These are phyloP conservation scores for Wallacemonas sp. DNA, from an alignment of 208 protist species.

Conservation along the genomic window DNA sequence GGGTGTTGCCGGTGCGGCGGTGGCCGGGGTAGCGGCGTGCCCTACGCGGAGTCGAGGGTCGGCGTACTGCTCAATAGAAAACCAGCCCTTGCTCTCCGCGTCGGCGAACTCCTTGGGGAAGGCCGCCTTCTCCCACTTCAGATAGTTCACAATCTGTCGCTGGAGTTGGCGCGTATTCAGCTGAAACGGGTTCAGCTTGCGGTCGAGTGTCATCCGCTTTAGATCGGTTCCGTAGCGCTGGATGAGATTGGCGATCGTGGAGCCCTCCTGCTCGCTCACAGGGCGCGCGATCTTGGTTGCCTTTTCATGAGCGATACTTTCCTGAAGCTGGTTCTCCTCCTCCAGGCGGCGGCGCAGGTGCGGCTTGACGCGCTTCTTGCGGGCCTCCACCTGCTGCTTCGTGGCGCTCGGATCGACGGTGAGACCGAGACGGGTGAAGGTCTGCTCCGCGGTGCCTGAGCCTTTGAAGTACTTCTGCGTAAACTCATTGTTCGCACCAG, in stretches of 20 bases:
- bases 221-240: conserved; percentile 67
- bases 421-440: conserved; percentile 76
- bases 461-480: conserved; percentile 82
- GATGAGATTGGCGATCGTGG: conserved; percentile 70
- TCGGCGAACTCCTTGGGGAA: conserved; percentile 71
- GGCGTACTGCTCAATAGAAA: conserved; percentile 61
- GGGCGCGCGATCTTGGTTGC: conserved; percentile 48
- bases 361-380: conserved; percentile 47
- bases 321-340: conserved; percentile 42
- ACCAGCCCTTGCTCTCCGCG: conserved; percentile 71
- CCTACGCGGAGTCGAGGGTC: conserved; percentile 53
- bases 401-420: conserved; percentile 55
- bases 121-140: conserved; percentile 72
- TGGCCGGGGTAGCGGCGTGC: neutral
- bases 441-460: conserved; percentile 60
- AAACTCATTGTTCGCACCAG: conserved; percentile 72
- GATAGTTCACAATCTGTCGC: conserved; percentile 80
- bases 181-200: conserved; percentile 82
- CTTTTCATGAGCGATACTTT: conserved; percentile 24
- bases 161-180: conserved; percentile 85
- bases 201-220: conserved; percentile 81
- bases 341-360: conserved; percentile 41
- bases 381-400: conserved; percentile 25
- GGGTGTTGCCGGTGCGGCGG: neutral
- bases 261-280: conserved; percentile 76